A percentile compares a stretch with the other conserved stretches of the same genome.
Conservation (phyloP, 2,329 filamentous ascomycete species). For the Trichoderma semiorbis region DNA sequence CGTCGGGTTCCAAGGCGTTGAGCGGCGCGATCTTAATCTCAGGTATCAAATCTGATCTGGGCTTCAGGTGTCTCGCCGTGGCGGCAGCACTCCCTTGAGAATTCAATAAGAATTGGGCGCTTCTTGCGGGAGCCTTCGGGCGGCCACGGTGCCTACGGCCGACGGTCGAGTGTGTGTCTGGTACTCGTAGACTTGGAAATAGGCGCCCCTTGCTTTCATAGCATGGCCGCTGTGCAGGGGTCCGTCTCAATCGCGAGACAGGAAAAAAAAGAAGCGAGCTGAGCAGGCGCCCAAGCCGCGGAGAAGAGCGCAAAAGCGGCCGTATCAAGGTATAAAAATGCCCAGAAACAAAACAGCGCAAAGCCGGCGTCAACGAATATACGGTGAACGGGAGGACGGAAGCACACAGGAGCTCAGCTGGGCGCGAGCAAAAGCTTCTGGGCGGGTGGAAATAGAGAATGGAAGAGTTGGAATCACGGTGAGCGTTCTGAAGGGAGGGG, state of each 20-base stretch:
- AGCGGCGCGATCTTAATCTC: neutral
- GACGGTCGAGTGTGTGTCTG: conserved; percentile 11
- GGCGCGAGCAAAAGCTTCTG: neutral
- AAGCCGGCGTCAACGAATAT: neutral
- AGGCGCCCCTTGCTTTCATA: conserved; percentile 17
- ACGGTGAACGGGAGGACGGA: neutral
- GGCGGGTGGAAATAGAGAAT: neutral
- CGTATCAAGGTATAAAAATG: neutral
- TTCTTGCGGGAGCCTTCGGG: neutral
- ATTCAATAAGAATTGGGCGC: neutral
- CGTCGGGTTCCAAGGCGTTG: neutral
- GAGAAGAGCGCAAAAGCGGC: neutral
- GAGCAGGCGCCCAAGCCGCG: neutral
- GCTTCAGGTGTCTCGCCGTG: neutral
- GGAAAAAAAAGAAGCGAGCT: conserved; percentile 8
- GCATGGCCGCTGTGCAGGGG: conserved; percentile 18
- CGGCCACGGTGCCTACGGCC: neutral
- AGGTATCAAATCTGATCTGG: neutral
- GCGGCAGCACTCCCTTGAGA: neutral
- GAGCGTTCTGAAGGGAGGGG: conserved; percentile 13
- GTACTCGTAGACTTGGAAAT: neutral
- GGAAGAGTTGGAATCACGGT: conserved; percentile 14
- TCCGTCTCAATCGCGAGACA: conserved; percentile 15
- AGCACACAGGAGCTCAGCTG: neutral
- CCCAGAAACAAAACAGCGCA: neutral